These are phyloP conservation scores for Angophora floribunda DNA, from an alignment of 345 rosid genomes.

Conservation along the genomic window DNA sequence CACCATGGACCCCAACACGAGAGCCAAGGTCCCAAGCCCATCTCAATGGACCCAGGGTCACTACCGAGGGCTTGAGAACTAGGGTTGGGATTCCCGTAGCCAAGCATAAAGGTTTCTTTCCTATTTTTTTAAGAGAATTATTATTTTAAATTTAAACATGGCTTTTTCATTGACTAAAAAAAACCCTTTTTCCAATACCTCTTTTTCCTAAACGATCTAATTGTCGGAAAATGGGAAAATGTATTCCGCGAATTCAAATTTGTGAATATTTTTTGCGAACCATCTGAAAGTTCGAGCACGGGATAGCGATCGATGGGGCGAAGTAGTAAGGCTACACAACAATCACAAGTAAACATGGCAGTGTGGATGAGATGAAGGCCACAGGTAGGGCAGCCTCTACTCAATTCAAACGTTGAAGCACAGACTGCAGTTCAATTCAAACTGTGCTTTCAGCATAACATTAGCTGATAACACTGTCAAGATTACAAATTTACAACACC, in stretches of 20 bases:
- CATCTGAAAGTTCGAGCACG: neutral
- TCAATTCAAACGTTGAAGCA: neutral
- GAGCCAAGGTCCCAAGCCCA: too few species aligned
- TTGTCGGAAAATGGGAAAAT: neutral
- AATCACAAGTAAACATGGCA: neutral
- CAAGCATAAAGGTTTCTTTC: rapidly evolving
- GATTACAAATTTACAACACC: neutral
- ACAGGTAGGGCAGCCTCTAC: neutral
- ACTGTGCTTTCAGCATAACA: neutral
- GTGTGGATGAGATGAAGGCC: neutral
- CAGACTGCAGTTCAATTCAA: neutral
- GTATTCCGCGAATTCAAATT: rapidly evolving
- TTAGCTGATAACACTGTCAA: neutral
- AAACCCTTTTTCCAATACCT: rapidly evolving
- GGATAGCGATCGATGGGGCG: neutral
- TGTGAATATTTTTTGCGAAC: rapidly evolving
- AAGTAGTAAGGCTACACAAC: neutral
- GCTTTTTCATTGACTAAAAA: too few species aligned
- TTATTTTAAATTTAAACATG: too few species aligned
- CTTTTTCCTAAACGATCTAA: too few species aligned
- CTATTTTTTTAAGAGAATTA: rapidly evolving
- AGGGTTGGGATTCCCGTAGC: neutral
- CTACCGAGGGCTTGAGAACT: rapidly evolving
- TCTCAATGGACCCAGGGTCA: too few species aligned
- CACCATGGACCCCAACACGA: rapidly evolving